Base-by-base conservation (phyloP, 2,329 filamentous ascomycete species). In the Aspergillus eucalypticola region DNA sequence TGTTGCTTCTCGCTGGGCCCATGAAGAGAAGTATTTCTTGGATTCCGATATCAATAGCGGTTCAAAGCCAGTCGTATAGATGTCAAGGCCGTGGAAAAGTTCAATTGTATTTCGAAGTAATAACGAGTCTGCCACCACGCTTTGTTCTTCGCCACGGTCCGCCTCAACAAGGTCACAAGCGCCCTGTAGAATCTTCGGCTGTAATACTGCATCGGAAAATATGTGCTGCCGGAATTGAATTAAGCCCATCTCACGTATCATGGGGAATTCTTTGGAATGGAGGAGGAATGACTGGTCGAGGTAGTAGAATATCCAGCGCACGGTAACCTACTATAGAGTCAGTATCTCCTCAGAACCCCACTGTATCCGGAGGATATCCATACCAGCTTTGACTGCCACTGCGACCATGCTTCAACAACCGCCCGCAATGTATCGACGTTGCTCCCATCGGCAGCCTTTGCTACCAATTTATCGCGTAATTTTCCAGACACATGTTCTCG, bases 261-360 rank as follows among this genome's bases (percentile, higher is more conserved):
- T 90, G 8, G 84, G 83, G 38, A 84, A 78, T 21, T 89, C 86
- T 66, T 88, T 87, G 49, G 88, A 87, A 59, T 89, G 88, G 2
- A 96, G 81, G 7, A 99, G 83, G 71, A 92, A 97, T 2, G 92
- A 91, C 64, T 95, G 88, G 73, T 99, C 94, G 65, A 99, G 84
- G 71, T 93, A 99, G 78, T 92, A 96, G 77, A 97, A 98, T 41
- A 96, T 90, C 64, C 90, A 94, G 52, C 92, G 87, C 55, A 99
- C 86, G 13, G 88, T 88, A 65, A 88, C 85, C 88, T 92, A 67
- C 53, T 6, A 23, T 23, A 41, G 8, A 17, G 52, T 55, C 15
- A 59, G 23, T 51, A 55, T 17, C 17, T 23, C 4, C 32, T 21
- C 13, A 52, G 11, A 10, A 11, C n/a, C 10, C 15, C 27, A 48